Evolutionary conservation across 2,329 filamentous ascomycete species (phyloP), one percentile per base, ranked within the genome.

Genomic region (Venturia carpophila): DNA sequence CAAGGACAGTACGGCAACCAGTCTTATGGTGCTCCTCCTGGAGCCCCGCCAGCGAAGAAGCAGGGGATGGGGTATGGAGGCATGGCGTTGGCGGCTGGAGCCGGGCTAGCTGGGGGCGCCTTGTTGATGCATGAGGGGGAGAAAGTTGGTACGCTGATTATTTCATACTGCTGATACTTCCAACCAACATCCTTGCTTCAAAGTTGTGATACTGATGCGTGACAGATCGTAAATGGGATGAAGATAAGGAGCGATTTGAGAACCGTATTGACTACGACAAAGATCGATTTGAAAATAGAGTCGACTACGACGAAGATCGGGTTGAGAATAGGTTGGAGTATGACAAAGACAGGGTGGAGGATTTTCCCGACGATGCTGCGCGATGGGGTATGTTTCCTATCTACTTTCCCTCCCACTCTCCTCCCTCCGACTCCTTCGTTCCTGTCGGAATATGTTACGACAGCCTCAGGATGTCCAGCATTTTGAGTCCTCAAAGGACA

Each of bases 101-200:
- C 75, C 1, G 79, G 79, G 5, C 63, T 78, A 21, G 73, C 75
- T 10, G 79, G 77, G 19, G 78, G 78, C 64, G 79, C 77, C 55
- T 65, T 79, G 63, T 68, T 79, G 63, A 78, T 77, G 75, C 75
- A 80, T 66, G 79, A 79, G 65, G 77, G 76, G 5, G 72, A 78
- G 63, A 74, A 79, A 69, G 73, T 78, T 41, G 71, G 75, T 77
- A 69, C 64, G 13, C 60, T 42, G 60, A 37, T 60, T 24, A 41
- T 15, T 41, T 2, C 39, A 41, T 34, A 41, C 39, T 10, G 39
- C 61, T 24, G 56, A 60, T 21, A 19, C 19, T 43, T 63, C 52
- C 41, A n/a, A 47, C 45, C 13, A 5, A 39, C 6, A 5, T 10
- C 10, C 39, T 2, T 11, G 6, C 30, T 34, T 34, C 30, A 6